phyloP scores from a whole-genome alignment of 139 green algal genomes.

The Micromonas pusilla region DNA sequence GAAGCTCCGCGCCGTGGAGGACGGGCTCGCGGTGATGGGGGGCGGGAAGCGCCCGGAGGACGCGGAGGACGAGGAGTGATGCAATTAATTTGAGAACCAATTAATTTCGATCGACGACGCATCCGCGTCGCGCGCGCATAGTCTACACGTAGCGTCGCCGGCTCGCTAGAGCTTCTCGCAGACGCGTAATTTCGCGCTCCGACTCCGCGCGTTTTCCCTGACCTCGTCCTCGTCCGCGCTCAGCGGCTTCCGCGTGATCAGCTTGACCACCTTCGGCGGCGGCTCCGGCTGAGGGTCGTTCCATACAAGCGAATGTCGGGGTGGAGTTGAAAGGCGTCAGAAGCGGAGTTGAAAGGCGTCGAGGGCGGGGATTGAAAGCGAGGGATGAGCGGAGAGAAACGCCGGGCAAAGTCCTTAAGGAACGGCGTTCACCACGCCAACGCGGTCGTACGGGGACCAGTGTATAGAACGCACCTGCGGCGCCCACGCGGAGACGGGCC shows the following conservation, averaged over 20 bases:
- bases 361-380: no score
- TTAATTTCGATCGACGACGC: neutral
- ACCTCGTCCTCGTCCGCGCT: conserved; percentile 23
- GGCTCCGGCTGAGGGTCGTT: neutral
- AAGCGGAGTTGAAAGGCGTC: no score
- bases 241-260: conserved; percentile 25
- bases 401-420: no score
- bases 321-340: no score
- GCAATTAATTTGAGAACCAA: neutral
- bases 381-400: no score
- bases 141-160: no score
- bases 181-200: conserved; percentile 27
- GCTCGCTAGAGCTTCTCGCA: conserved; percentile 19
- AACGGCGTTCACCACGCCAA: no score
- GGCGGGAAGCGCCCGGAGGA: neutral
- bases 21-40: neutral
- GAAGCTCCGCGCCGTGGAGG: neutral
- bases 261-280: conserved; percentile 5
- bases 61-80: neutral
- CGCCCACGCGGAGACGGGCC: neutral
- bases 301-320: no score
- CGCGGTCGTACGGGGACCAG: no score
- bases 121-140: no score
- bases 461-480: no score
- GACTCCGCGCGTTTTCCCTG: conserved; percentile 23